Conservation (phyloP, 305 asterid species). For the Fraxinus angustifolia region DNA sequence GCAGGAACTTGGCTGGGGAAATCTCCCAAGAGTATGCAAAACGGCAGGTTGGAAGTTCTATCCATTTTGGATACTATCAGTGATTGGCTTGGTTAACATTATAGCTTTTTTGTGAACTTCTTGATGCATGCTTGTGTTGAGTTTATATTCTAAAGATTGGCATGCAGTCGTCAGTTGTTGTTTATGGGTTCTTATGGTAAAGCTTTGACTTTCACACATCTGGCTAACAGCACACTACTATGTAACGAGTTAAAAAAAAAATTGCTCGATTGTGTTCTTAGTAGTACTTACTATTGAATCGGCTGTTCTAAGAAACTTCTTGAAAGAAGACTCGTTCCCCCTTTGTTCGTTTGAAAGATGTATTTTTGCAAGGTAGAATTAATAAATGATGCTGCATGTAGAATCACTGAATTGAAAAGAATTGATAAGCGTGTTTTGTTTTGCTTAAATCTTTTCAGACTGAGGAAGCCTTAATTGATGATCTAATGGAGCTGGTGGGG, state of each 20-base stretch:
- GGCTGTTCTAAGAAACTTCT: not conserved
- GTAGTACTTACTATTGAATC: not conserved
- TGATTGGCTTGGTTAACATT: not conserved
- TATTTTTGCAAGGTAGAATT: not conserved
- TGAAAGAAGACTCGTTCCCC: not conserved
- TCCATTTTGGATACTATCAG: not conserved
- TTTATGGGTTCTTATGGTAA: not conserved
- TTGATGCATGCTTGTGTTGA: not conserved
- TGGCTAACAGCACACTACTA: not conserved
- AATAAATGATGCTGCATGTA: not conserved
- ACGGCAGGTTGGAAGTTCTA: constrained; percentile 62
- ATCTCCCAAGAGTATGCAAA: constrained; percentile 81
- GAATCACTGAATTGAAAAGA: not conserved
- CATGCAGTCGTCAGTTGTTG: not conserved
- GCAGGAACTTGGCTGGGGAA: constrained; percentile 98
- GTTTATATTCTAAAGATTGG: constrained; percentile 4
- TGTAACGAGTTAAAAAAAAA: not conserved
- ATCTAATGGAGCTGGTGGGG: constrained; percentile 84
- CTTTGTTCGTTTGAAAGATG: not conserved
- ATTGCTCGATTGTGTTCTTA: constrained; percentile 10
- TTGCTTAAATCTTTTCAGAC: constrained; percentile 39
- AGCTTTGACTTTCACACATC: not conserved
- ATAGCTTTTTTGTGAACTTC: not conserved
- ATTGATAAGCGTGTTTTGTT: constrained; percentile 15
- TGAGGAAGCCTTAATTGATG: constrained; percentile 70